Percentiles rank a stretch among this genome's conserved stretches.
These are phyloP conservation scores for Suhomyces vadensis DNA, from an alignment of 805 yeast genomes.

Conservation along the genomic window DNA sequence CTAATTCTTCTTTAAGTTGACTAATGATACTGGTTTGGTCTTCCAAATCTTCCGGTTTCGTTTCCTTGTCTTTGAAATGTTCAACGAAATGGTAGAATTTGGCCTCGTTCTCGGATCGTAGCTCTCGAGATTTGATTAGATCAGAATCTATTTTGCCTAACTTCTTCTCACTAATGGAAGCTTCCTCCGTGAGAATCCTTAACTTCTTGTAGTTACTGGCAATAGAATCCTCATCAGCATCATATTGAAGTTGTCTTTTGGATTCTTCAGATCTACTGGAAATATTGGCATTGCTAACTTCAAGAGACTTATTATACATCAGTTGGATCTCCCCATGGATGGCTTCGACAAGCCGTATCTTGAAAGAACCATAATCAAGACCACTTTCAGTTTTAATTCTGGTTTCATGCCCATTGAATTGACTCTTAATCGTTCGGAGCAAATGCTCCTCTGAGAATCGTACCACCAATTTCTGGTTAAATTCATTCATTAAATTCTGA, in stretches of 20 bases:
- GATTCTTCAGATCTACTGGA: conserved; percentile 21
- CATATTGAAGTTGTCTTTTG: conserved; percentile 32
- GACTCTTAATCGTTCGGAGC: conserved; percentile 18
- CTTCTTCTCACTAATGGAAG: conserved; percentile 32
- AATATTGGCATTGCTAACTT: neutral
- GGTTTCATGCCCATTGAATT: conserved; percentile 2
- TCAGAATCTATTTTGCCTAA: conserved; percentile 34
- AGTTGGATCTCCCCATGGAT: neutral
- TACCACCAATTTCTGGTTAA: conserved; percentile 20
- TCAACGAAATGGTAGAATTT: conserved; percentile 9
- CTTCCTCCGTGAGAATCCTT: conserved; percentile 38
- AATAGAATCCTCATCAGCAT: conserved; percentile 34
- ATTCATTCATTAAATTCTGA: conserved; percentile 22
- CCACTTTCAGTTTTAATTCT: neutral
- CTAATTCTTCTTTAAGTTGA: conserved; percentile 29
- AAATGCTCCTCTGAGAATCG: conserved; percentile 27
- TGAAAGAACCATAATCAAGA: neutral
- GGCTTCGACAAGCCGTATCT: neutral
- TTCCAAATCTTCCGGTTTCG: conserved; percentile 6
- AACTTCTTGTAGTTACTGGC: conserved; percentile 33
- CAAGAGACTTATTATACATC: neutral
- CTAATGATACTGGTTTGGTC: conserved; percentile 23
- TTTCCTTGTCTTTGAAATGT: conserved; percentile 19
- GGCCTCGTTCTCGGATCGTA: conserved; percentile 15
- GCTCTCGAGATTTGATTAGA: conserved; percentile 19